Conservation (phyloP, 306 rosid species). For the Hippophae tibetana region DNA sequence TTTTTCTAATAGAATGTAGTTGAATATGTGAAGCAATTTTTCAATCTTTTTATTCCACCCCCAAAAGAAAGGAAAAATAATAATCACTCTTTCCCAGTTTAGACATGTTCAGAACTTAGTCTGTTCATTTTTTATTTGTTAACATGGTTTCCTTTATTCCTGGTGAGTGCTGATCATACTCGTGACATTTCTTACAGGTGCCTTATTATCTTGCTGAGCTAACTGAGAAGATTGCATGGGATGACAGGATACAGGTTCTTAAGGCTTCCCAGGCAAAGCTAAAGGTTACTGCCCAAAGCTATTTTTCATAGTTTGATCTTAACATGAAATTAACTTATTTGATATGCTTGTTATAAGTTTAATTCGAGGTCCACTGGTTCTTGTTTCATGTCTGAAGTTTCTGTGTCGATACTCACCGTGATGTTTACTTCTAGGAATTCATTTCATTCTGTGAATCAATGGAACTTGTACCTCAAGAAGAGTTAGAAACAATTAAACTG, state of each 20-base stretch:
- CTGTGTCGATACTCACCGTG: conserved; percentile 11
- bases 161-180: conserved; percentile 7
- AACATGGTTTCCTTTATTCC: neutral
- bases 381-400: conserved; percentile 1
- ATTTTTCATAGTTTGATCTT: conserved; percentile 1
- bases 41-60: no score
- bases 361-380: neutral
- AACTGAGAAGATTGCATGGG: conserved; percentile 64
- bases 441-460: conserved; percentile 78
- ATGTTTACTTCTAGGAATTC: conserved; percentile 46
- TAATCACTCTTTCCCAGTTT: no score
- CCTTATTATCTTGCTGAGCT: conserved; percentile 86
- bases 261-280: conserved; percentile 67
- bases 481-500: conserved; percentile 40
- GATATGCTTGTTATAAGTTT: neutral
- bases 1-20: no score
- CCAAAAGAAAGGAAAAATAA: no score
- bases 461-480: conserved; percentile 84
- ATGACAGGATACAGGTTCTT: conserved; percentile 64
- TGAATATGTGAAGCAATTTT: no score
- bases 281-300: conserved; percentile 38
- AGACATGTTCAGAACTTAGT: no score
- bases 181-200: conserved; percentile 42
- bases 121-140: neutral
- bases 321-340: neutral